Conservation (phyloP, 257 asterid species). For the Marsdenia floribunda region DNA sequence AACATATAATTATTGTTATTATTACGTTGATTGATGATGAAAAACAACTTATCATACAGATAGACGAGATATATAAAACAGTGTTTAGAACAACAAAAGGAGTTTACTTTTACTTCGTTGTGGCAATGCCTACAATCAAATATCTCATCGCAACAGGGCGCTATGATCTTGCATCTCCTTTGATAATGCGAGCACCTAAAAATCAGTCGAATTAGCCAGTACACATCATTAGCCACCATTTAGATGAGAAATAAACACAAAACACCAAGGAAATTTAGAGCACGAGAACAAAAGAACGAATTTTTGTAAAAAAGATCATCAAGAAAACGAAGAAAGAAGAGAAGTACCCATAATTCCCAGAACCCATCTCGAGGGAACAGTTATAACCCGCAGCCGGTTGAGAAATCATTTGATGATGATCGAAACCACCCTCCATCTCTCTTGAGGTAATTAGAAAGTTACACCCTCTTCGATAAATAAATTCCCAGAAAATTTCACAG, state of each 20-base stretch:
- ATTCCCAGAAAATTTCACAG: slow-evolving; percentile 22
- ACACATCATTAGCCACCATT: neutral
- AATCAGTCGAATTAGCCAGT: neutral
- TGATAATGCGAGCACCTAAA: slow-evolving; percentile 61
- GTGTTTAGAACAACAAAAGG: neutral
- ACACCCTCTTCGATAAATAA: neutral
- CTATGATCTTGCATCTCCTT: slow-evolving; percentile 62
- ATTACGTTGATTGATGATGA: neutral
- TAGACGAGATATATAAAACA: neutral
- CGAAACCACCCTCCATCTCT: slow-evolving; percentile 31
- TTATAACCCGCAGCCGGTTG: slow-evolving; percentile 6
- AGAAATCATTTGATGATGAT: slow-evolving; percentile 10
- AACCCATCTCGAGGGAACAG: slow-evolving; percentile 30
- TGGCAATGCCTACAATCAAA: slow-evolving; percentile 86
- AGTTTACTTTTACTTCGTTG: slow-evolving; percentile 57
- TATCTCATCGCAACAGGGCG: slow-evolving; percentile 71
- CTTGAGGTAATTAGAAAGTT: neutral
- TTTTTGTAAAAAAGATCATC: neutral
- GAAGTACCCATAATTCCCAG: slow-evolving; percentile 41
- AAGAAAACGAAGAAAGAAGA: neutral
- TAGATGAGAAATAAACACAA: neutral
- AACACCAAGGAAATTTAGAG: neutral
- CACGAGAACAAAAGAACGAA: neutral
- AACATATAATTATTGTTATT: too few relatives aligned
- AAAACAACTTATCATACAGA: neutral